Evolutionary conservation across 2,329 filamentous ascomycete genomes (phyloP).

Genomic region (Alternaria postmessia): DNA sequence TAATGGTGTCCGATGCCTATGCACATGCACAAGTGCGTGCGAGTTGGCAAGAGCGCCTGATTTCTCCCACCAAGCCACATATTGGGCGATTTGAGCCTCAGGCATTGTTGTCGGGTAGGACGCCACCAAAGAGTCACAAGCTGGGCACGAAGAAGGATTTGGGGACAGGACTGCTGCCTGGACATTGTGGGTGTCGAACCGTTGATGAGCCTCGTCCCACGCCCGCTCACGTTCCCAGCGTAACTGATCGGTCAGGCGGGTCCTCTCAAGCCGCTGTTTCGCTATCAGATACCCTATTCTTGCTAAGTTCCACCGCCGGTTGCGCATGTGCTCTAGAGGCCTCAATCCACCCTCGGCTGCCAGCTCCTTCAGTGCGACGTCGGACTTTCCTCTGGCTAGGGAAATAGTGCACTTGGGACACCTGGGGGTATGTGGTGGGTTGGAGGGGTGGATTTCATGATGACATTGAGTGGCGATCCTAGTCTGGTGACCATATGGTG

Average conservation of each 20-base stretch:
- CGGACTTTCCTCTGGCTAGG: constrained; percentile 22
- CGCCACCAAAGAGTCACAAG: constrained; percentile 21
- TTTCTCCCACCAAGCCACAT: constrained; percentile 38
- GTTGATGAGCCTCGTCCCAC: constrained; percentile 32
- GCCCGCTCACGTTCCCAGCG: constrained; percentile 32
- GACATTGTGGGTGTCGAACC: not conserved
- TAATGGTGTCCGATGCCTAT: constrained; percentile 6
- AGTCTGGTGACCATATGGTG: constrained; percentile 18
- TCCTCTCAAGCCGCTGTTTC: constrained; percentile 19
- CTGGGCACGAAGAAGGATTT: constrained; percentile 14
- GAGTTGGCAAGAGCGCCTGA: constrained; percentile 19
- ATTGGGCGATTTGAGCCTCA: constrained; percentile 9
- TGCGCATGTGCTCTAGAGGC: constrained; percentile 19
- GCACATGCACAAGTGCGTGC: constrained; percentile 1
- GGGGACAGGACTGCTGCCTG: constrained; percentile 20
- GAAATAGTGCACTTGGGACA: constrained; percentile 30
- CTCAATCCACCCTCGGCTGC: constrained; percentile 24
- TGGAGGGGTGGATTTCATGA: constrained; percentile 34
- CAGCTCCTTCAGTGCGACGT: constrained; percentile 21
- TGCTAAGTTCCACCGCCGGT: constrained; percentile 30
- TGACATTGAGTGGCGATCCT: constrained; percentile 30
- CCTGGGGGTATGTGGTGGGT: constrained; percentile 23
- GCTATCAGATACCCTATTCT: constrained; percentile 26
- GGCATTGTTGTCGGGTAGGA: constrained; percentile 13
- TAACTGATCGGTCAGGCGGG: constrained; percentile 23